These are phyloP conservation scores for Neurospora tetrasperma DNA, from an alignment of 495 filamentous ascomycete genomes.

Conservation along the genomic window DNA sequence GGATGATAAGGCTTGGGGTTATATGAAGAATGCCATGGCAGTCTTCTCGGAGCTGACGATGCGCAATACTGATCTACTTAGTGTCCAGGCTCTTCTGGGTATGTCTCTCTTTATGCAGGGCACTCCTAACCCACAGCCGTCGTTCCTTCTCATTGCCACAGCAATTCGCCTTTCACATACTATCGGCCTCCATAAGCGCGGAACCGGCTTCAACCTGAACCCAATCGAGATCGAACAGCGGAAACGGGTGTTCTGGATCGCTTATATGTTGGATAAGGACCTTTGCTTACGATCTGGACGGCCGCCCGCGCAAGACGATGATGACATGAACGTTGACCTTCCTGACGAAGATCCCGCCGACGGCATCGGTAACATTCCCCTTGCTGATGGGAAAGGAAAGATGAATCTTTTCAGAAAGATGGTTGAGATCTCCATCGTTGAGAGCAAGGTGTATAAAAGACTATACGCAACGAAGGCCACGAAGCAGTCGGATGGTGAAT, in stretches of 20 bases:
- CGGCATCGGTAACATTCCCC: slow-evolving; percentile 84
- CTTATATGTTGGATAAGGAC: slow-evolving; percentile 92
- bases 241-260: slow-evolving; percentile 97
- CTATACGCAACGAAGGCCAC: slow-evolving; percentile 89
- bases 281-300: slow-evolving; percentile 86
- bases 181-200: slow-evolving; percentile 90
- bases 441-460: slow-evolving; percentile 87
- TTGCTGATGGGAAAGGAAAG: slow-evolving; percentile 83
- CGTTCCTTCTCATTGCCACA: slow-evolving; percentile 86
- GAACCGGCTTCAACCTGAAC: slow-evolving; percentile 83
- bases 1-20: slow-evolving; percentile 86
- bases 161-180: slow-evolving; percentile 87
- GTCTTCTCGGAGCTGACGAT: slow-evolving; percentile 87
- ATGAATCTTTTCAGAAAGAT: slow-evolving; percentile 88
- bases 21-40: slow-evolving; percentile 92
- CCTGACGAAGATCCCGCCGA: slow-evolving; percentile 85
- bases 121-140: slow-evolving; percentile 92
- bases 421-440: slow-evolving; percentile 83
- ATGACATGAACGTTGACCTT: slow-evolving; percentile 96
- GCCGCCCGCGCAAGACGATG: slow-evolving; percentile 90
- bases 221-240: slow-evolving; percentile 87
- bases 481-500: slow-evolving; percentile 84
- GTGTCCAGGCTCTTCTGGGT: slow-evolving; percentile 90
- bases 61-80: slow-evolving; percentile 90
- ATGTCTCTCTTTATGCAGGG: slow-evolving; percentile 96